These are phyloP conservation scores for Rasamsonia emersonii DNA, from an alignment of 2,329 filamentous ascomycete species.

Conservation along the genomic window DNA sequence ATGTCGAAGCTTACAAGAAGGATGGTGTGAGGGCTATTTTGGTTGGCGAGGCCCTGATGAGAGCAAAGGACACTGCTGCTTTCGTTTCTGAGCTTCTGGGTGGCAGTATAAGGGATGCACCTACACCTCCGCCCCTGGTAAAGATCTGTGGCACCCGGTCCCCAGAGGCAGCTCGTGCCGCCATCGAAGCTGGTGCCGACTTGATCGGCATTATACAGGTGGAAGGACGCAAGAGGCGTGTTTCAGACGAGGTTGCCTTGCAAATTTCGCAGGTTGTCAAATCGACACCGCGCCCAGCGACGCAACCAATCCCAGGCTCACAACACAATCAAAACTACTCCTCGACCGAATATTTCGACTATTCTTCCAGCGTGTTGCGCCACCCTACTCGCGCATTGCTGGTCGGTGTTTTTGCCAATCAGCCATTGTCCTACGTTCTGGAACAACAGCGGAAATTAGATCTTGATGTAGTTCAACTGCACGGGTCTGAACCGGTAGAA, in stretches of 20 bases:
- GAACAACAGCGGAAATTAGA: conserved; percentile 65
- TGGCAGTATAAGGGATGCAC: conserved; percentile 23
- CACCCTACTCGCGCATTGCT: conserved; percentile 60
- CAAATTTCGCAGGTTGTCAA: conserved; percentile 75
- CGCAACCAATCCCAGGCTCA: conserved; percentile 6
- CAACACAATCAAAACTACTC: conserved; percentile 16
- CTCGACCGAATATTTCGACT: conserved; percentile 61
- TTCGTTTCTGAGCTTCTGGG: conserved; percentile 84
- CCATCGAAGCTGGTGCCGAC: conserved; percentile 80
- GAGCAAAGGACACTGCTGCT: conserved; percentile 66
- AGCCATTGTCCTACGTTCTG: conserved; percentile 74
- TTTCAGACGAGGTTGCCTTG: conserved; percentile 67
- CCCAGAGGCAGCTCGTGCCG: conserved; percentile 67
- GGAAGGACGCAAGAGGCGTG: conserved; percentile 67
- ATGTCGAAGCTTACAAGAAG: conserved; percentile 78
- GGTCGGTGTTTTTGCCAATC: conserved; percentile 90
- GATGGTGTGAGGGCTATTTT: conserved; percentile 89
- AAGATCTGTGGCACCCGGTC: conserved; percentile 94
- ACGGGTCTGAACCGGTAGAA: conserved; percentile 85
- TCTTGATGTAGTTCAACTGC: conserved; percentile 85
- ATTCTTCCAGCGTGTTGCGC: conserved; percentile 40
- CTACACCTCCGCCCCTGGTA: conserved; percentile 51
- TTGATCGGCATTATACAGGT: conserved; percentile 90
- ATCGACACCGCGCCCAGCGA: conserved; percentile 24
- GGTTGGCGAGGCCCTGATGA: conserved; percentile 93